Conservation (phyloP, 1,139 yeast genomes). For the Yamadazyma kanchanaburiensis region DNA sequence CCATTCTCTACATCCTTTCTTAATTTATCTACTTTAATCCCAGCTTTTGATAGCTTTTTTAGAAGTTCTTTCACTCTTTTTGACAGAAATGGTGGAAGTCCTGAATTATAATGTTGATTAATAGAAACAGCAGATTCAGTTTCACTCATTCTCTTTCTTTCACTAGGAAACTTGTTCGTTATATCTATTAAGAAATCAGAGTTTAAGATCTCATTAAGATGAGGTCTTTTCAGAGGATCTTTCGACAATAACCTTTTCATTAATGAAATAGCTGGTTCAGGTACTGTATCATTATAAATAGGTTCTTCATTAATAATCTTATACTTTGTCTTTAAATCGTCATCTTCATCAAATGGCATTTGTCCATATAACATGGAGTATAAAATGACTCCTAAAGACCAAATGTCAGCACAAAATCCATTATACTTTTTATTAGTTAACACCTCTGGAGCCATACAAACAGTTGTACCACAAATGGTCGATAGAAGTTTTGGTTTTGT, state of each 20-base stretch:
- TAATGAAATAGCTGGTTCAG: constrained; percentile 48
- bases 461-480: constrained; percentile 92
- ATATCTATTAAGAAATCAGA: constrained; percentile 57
- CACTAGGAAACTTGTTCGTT: constrained; percentile 21
- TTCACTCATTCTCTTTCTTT: constrained; percentile 6
- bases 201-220: constrained; percentile 53
- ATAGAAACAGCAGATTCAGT: constrained; percentile 37
- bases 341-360: constrained; percentile 91
- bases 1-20: constrained; percentile 58
- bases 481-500: constrained; percentile 54
- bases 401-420: constrained; percentile 81
- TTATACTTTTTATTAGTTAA: constrained; percentile 65
- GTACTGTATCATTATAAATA: constrained; percentile 38
- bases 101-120: constrained; percentile 36
- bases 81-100: constrained; percentile 48
- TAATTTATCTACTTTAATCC: constrained; percentile 63
- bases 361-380: constrained; percentile 83
- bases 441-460: constrained; percentile 96
- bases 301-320: constrained; percentile 71
- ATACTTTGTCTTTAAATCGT: constrained; percentile 57
- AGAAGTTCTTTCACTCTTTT: constrained; percentile 64
- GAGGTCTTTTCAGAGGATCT: constrained; percentile 64
- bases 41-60: constrained; percentile 60
- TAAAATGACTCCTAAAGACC: constrained; percentile 94
- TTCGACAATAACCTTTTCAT: constrained; percentile 58